Evolutionary conservation across 345 rosid species (phyloP), one percentile per base, ranked within the genome.

Genomic region (Hirschfeldia incana): DNA sequence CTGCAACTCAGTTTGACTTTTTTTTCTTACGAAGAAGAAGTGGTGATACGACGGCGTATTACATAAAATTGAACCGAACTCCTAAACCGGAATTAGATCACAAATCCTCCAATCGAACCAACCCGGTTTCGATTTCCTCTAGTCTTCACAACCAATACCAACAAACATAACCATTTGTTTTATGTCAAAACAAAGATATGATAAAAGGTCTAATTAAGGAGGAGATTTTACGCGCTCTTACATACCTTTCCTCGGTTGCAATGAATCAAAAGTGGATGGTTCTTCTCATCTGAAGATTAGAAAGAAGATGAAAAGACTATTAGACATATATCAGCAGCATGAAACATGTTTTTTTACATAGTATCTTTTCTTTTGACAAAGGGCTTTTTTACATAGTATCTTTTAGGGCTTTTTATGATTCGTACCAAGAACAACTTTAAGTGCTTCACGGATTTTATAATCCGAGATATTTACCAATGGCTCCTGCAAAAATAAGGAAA

Each of bases 221-320:
- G 21, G 55, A 60, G 16, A 28, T 57, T 13, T 60, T 0, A 10
- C 11, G 3, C 7, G 8, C 30, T 74, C 61, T 49, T 30, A 79
- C 84, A 59, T 84, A 92, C 98, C 98, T 94, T 94, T 77, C 98
- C 98, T 49, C 98, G 80, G 37, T 94, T 94, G 75, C 97, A 94
- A 69, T 94, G 98, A 77, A 94, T 90, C 76, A 94, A 67, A 83
- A 94, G 80, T 1, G 98, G 98, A 80, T 91, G 98, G 76, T 92
- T 94, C 86, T 86, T 91, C 73, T 81, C 91, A 85, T 94, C 98
- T 94, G 81, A 75, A 12, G 78, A 34, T 78, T 42, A 10, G 32
- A 46, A 39, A 21, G 15, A 42, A 65, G n/a, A 15, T 71, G 11
- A 28, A 15, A 49, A 17, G 29, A 63, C 33, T 28, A 28, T 58